Base-by-base conservation (phyloP, 805 yeast genomes). In the Candida hungchunana region DNA sequence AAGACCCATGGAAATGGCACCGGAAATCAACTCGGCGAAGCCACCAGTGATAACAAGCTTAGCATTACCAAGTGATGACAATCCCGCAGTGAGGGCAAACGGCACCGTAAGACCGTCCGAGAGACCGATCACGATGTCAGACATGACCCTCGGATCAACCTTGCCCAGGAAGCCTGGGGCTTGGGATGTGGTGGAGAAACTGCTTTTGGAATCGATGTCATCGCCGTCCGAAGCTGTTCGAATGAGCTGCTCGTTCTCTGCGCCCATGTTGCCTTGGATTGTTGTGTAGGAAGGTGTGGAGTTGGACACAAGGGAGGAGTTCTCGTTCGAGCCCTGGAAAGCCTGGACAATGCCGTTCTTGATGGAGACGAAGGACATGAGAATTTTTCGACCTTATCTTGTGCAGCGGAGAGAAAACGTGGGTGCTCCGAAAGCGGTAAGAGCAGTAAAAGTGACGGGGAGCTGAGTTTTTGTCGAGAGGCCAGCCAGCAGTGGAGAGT, bases 81-180 rank as follows among this genome's bases (percentile, higher is more conserved):
- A 71, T 32, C 97, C 98, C 0, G 98, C 97, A 2, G 97, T 93
- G 49, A 93, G 72, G 2, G 98, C 98, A 69, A 90, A 90, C n/a
- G 98, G 98, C 26, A 90, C 98, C 0, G 97, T 90, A 47, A 90
- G 72, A 5, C 98, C 98, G 59, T 90, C 98, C 23, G 93, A 80
- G 33, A 90, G 73, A 5, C 98, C 98, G 55, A 90, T 90, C 48
- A 90, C 87, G 37, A 85, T 71, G 59, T 90, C 97, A 30, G 93
- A 80, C 82, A 90, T 85, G 18, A 89, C 89, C 58, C 98, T 77
- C 8, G 98, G 98, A 56, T 83, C 93, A 34, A 83, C 69, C 30
- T 65, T 72, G 25, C 69, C 71, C 42, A 79, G 67, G 24, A 77
- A 50, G 50, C 59, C 56, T 12, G 36, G 41, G 6, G 31, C 24